Evolutionary conservation across 371 early-diverging fungal genomes (phyloP).

Genomic region (Saksenaea vasiformis): DNA sequence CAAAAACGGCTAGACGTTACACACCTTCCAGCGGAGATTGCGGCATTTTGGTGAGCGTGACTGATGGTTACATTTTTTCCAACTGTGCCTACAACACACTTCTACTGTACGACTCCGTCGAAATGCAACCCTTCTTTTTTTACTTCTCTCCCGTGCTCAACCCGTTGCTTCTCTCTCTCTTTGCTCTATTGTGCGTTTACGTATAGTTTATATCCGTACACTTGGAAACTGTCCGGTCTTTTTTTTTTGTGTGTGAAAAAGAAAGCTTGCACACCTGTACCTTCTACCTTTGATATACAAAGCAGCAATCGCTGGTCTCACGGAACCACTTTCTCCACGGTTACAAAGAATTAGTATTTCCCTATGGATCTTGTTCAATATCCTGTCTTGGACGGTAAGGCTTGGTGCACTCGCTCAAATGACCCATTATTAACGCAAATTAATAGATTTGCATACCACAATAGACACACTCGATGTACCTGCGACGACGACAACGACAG

Average conservation of each 20-base stretch:
- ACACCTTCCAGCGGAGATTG: constrained; percentile 4
- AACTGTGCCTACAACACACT: constrained; percentile 7
- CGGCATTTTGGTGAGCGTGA: constrained; percentile 7
- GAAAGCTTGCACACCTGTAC: not conserved
- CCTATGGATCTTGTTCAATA: not conserved
- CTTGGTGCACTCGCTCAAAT: not conserved
- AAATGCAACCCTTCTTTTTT: constrained; percentile 7
- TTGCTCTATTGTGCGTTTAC: not conserved
- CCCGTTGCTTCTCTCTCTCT: constrained; percentile 5
- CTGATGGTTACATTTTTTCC: constrained; percentile 7
- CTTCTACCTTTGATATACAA: not conserved
- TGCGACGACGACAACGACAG: not conserved
- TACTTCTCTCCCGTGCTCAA: constrained; percentile 7
- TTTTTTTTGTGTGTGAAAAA: not conserved
- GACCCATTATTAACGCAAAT: not conserved
- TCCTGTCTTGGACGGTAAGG: not conserved
- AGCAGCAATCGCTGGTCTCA: not conserved
- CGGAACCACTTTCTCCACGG: not conserved
- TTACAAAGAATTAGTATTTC: not conserved
- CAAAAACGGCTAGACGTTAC: constrained; percentile 6
- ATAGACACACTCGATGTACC: not conserved
- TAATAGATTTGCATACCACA: constrained; percentile 1
- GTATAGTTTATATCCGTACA: not conserved
- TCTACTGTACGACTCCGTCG: constrained; percentile 7
- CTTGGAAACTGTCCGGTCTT: not conserved